Percentiles rank a stretch among this genome's conserved stretches.
Evolutionary conservation across 2,329 filamentous ascomycete genomes (phyloP).

Genomic region (Microcyclospora tardicrescens): DNA sequence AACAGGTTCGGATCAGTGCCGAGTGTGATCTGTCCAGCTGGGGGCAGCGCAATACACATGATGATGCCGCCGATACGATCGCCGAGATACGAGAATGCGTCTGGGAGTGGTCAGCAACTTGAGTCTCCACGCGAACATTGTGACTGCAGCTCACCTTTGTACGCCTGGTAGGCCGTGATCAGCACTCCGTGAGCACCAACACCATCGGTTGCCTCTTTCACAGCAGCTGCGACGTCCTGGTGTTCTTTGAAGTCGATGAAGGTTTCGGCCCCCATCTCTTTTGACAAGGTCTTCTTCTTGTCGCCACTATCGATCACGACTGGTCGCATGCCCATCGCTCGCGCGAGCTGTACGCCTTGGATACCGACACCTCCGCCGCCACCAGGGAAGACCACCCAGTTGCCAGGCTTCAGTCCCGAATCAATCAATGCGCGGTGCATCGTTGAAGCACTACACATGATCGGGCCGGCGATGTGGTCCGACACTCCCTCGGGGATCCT

Average conservation of each 20-base stretch:
- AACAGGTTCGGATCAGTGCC: slow-evolving; percentile 24
- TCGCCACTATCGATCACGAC: slow-evolving; percentile 43
- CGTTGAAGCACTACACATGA: slow-evolving; percentile 48
- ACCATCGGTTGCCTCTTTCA: slow-evolving; percentile 35
- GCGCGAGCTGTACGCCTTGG: slow-evolving; percentile 42
- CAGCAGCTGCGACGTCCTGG: slow-evolving; percentile 26
- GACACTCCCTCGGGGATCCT: slow-evolving; percentile 43
- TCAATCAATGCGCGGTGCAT: slow-evolving; percentile 45
- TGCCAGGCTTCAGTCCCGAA: slow-evolving; percentile 36
- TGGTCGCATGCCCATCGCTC: slow-evolving; percentile 43
- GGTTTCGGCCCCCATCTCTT: slow-evolving; percentile 40
- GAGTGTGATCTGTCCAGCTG: slow-evolving; percentile 23
- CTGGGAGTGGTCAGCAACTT: slow-evolving; percentile 3
- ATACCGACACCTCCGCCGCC: slow-evolving; percentile 45
- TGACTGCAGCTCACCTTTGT: slow-evolving; percentile 11
- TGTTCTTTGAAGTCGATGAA: slow-evolving; percentile 43
- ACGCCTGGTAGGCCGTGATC: slow-evolving; percentile 25
- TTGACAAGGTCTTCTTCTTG: slow-evolving; percentile 33
- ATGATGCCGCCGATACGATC: slow-evolving; percentile 37
- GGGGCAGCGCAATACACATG: slow-evolving; percentile 35
- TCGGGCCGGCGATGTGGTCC: slow-evolving; percentile 44
- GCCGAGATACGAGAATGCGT: slow-evolving; percentile 33
- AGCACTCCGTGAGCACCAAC: slow-evolving; percentile 34
- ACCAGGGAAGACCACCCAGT: slow-evolving; percentile 44
- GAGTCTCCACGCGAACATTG: neutral